Conservation (phyloP, 345 rosid species). For the Kandelia obovata region DNA sequence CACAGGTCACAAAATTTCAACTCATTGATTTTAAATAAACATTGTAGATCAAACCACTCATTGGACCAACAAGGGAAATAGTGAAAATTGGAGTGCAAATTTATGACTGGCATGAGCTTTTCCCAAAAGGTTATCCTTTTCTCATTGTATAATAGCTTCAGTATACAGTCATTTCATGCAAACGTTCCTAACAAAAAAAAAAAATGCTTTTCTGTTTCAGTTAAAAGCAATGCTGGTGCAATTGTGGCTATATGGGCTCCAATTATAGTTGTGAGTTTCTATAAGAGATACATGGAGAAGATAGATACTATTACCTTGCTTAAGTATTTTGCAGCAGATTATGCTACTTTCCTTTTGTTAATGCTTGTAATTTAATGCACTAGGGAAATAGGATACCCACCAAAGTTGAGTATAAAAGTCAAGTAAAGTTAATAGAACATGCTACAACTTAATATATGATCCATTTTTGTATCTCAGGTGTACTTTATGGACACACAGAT, state of each 20-base stretch:
- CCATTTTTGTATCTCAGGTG: slow-evolving; percentile 42
- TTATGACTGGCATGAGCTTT: slow-evolving; percentile 86
- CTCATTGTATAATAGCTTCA: slow-evolving; percentile 7
- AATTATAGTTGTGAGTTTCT: slow-evolving; percentile 72
- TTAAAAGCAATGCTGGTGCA: slow-evolving; percentile 84
- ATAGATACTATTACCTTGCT: background rate
- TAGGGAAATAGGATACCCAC: too few relatives aligned
- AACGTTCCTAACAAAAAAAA: slow-evolving; percentile 17
- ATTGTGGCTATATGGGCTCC: slow-evolving; percentile 95
- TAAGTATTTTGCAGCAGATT: slow-evolving; percentile 6
- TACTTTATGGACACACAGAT: slow-evolving; percentile 98
- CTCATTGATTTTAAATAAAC: slow-evolving; percentile 7
- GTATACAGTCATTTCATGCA: background rate
- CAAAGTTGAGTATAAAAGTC: background rate
- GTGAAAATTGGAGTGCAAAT: slow-evolving; percentile 62
- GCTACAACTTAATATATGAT: too few relatives aligned
- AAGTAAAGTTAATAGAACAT: background rate
- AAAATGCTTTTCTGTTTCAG: slow-evolving; percentile 36
- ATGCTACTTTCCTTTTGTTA: background rate
- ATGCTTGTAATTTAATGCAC: too few relatives aligned
- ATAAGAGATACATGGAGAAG: too few relatives aligned
- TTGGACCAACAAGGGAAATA: slow-evolving; percentile 73
- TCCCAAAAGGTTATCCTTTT: slow-evolving; percentile 60
- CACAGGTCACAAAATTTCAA: background rate
- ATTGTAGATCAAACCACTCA: slow-evolving; percentile 84